Base-by-base conservation (phyloP, 1,284 basidiomycete species). In the Ceratobasidium theobromae region DNA sequence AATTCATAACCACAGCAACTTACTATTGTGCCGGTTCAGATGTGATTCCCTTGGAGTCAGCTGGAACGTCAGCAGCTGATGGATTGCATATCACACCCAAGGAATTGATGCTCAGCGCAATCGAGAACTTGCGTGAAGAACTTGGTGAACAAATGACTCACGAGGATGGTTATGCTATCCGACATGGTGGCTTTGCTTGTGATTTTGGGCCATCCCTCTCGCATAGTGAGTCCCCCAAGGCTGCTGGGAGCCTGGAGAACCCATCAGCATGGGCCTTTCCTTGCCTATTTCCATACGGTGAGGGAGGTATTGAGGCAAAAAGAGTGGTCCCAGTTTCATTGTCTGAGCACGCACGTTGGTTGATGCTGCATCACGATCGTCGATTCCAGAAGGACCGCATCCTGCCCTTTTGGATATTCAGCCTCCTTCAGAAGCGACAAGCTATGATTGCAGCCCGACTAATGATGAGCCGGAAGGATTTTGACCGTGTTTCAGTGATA, bases 231-330 rank as follows among this genome's bases (percentile, higher is more conserved):
- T n/a, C n/a, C n/a, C n/a, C n/a, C n/a, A 12, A 38, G 8, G n/a
- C n/a, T 12, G 25, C 11, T 1, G 3, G 8, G n/a, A 2, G 23
- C 23, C 14, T 1, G 1, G 12, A 38, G 14, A 70, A 48, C 46
- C 71, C 72, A 40, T 70, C 77, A 1, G 68, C 76, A 12, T 72
- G 73, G 5, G 72, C 74, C 1, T 80, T 75, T 68, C 78, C 76
- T 0, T 32, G 48, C 0, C 69, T 80, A 0, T 81, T 79, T 66
- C 80, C 79, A 1, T 81, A 78, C 71, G 79, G 77, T 0, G 11
- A 28, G 1, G 80, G 80, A 0, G 76, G 78, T 0, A 68, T 79
- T 23, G 78, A 81, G 58, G 70, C 68, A 0, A 40, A 67, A 1
- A 57, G 73, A 1, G 11, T 12, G 0, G 57, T 67, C 1, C 60